Percentiles rank a stretch among this genome's conserved stretches.
Conservation (phyloP, 2,329 filamentous ascomycete genomes). For the Aspergillus eucalypticola region DNA sequence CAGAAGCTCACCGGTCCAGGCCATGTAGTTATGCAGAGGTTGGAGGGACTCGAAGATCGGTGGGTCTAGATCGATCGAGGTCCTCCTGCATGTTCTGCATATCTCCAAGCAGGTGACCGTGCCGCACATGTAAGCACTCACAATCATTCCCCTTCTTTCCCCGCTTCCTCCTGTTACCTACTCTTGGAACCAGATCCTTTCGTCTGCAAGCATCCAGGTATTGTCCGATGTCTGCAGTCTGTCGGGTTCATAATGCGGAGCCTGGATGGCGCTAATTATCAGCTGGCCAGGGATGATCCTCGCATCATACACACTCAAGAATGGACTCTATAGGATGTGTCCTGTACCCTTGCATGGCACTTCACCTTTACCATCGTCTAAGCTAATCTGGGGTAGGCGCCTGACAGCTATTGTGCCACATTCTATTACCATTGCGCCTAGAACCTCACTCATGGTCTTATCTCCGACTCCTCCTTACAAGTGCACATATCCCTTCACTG, state of each 20-base stretch:
- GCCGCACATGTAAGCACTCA: not conserved
- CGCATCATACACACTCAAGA: not conserved
- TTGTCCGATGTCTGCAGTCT: not conserved
- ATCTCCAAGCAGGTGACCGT: not conserved
- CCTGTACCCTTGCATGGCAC: constrained; percentile 3
- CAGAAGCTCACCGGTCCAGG: not conserved
- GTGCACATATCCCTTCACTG: constrained; percentile 5
- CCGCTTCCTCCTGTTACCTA: not conserved
- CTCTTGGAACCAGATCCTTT: not conserved
- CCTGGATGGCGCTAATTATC: not conserved
- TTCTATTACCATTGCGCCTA: not conserved
- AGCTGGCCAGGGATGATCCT: constrained; percentile 1
- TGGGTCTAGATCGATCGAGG: constrained; percentile 2
- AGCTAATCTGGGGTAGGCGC: constrained; percentile 8
- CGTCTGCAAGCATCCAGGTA: not conserved
- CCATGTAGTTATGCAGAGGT: not conserved
- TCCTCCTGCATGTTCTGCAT: not conserved
- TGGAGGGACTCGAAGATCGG: not conserved
- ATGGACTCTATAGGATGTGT: not conserved
- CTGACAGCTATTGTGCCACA: constrained; percentile 5
- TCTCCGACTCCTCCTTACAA: not conserved
- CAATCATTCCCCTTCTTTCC: not conserved
- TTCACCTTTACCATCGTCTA: not conserved
- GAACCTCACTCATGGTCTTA: not conserved
- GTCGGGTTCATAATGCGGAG: not conserved